These are phyloP conservation scores for Phialocephala subalpina DNA, from an alignment of 2,329 filamentous ascomycete species.

Conservation along the genomic window DNA sequence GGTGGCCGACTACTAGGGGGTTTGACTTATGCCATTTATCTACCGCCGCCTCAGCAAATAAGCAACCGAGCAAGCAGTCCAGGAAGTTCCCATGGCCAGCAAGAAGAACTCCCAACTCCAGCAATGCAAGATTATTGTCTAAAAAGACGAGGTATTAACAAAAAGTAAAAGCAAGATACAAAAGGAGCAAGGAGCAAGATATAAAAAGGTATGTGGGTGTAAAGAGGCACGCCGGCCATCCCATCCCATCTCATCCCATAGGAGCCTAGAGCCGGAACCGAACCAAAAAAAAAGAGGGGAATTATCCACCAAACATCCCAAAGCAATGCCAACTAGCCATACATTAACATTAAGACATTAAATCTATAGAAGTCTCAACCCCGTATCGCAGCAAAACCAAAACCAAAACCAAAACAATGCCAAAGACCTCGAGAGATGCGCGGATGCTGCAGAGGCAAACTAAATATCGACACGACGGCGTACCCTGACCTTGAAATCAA, in stretches of 20 bases:
- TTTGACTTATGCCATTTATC: too few relatives aligned
- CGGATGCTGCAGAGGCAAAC: background rate
- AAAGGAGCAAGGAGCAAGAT: background rate
- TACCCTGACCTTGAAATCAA: conserved; percentile 41
- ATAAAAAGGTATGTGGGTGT: background rate
- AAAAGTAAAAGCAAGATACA: background rate
- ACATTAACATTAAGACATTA: too few relatives aligned
- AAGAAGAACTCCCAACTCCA: background rate
- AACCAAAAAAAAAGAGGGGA: too few relatives aligned
- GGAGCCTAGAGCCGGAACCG: too few relatives aligned
- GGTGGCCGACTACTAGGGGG: too few relatives aligned
- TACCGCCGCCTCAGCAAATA: too few relatives aligned
- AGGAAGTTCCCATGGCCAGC: background rate
- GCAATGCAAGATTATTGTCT: background rate
- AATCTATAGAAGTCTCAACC: too few relatives aligned
- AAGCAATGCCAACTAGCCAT: too few relatives aligned
- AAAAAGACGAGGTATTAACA: background rate
- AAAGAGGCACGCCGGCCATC: background rate
- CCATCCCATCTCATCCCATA: background rate
- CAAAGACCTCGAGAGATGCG: too few relatives aligned
- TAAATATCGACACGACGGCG: conserved; percentile 29
- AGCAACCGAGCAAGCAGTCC: background rate
- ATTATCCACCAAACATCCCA: too few relatives aligned
- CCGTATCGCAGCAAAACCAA: too few relatives aligned
- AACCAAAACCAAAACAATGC: too few relatives aligned